Base-by-base conservation (phyloP, 2,329 filamentous ascomycete species). In the Paracoccidioides lutzii region DNA sequence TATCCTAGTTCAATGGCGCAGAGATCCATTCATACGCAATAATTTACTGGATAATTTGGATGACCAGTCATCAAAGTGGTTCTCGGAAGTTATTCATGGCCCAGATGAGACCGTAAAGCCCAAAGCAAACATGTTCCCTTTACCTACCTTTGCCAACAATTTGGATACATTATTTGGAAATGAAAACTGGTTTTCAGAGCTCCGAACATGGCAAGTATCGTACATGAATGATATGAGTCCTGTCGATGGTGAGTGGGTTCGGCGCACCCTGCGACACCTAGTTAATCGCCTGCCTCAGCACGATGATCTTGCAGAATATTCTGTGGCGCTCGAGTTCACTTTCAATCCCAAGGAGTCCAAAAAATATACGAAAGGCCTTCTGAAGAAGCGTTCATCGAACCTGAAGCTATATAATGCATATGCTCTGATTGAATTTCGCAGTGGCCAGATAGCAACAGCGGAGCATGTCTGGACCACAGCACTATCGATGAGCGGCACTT, bases 401-500 rank as follows among this genome's bases (percentile, higher is more conserved):
- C 67, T 87, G 3, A 73, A 76, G 12, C 73, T 96, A 0, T 96
- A 94, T 69, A 86, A 89, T 61, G 81, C 83, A 0, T 95, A 91
- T 64, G 88, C 85, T 0, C 71, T 88, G 12, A 81, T 89, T 3
- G 88, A 95, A 68, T 76, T 72, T 60, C 73, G 75, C 1, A 78
- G 77, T 35, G 80, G 77, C 0, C 83, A 85, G 30, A 61, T 66
- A 1, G 75, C 80, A 0, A 73, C 81, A 49, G 83, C 85, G 4
- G 72, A 76, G 28, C 82, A 81, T 53, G 82, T 93, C 0, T 79
- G 91, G 63, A 67, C 76, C 1, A 84, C 85, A 1, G 84, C 88
- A 1, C 73, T 88, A n/a, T 74, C 74, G 2, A 80, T 83, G 76
- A 75, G 71, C 54, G 64, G 65, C n/a, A 70, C 64, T 2, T 71